These are phyloP conservation scores for Exophiala oligosperma DNA, from an alignment of 2,329 filamentous ascomycete species.

Conservation along the genomic window DNA sequence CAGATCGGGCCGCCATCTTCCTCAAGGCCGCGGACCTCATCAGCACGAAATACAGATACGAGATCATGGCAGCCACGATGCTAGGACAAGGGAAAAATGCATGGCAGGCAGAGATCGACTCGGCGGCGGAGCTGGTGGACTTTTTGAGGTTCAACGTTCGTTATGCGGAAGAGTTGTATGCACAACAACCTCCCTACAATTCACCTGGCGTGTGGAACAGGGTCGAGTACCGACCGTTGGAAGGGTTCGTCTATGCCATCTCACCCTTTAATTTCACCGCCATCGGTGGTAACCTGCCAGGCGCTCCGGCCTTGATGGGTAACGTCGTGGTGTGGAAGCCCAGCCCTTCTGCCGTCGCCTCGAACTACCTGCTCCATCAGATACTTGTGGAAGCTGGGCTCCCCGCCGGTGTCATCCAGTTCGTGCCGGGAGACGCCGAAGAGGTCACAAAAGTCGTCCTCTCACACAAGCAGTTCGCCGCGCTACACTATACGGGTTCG, in stretches of 20 bases:
- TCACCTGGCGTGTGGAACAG: slow-evolving; percentile 84
- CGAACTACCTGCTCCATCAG: slow-evolving; percentile 81
- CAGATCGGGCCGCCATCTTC: slow-evolving; percentile 89
- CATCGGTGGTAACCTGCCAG: slow-evolving; percentile 78
- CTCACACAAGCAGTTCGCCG: slow-evolving; percentile 72
- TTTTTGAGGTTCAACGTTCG: slow-evolving; percentile 94
- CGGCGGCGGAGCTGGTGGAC: slow-evolving; percentile 87
- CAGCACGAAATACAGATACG: slow-evolving; percentile 89
- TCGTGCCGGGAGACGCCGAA: slow-evolving; percentile 78
- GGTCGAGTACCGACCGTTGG: slow-evolving; percentile 77
- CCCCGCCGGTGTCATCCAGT: slow-evolving; percentile 81
- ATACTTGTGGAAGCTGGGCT: slow-evolving; percentile 86
- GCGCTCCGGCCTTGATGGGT: slow-evolving; percentile 77
- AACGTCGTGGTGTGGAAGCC: slow-evolving; percentile 94
- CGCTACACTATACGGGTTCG: slow-evolving; percentile 84
- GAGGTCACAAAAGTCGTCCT: slow-evolving; percentile 75
- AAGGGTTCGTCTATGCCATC: slow-evolving; percentile 88
- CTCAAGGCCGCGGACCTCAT: slow-evolving; percentile 94
- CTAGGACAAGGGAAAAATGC: slow-evolving; percentile 97
- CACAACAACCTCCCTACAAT: slow-evolving; percentile 82
- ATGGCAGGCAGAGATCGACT: slow-evolving; percentile 98
- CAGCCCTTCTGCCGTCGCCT: slow-evolving; percentile 75
- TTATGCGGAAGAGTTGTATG: slow-evolving; percentile 88
- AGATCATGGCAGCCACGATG: slow-evolving; percentile 95
- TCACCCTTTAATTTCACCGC: slow-evolving; percentile 95